These are phyloP conservation scores for Rhodotorula sp. DNA, from an alignment of 1,284 basidiomycete genomes.

Conservation along the genomic window DNA sequence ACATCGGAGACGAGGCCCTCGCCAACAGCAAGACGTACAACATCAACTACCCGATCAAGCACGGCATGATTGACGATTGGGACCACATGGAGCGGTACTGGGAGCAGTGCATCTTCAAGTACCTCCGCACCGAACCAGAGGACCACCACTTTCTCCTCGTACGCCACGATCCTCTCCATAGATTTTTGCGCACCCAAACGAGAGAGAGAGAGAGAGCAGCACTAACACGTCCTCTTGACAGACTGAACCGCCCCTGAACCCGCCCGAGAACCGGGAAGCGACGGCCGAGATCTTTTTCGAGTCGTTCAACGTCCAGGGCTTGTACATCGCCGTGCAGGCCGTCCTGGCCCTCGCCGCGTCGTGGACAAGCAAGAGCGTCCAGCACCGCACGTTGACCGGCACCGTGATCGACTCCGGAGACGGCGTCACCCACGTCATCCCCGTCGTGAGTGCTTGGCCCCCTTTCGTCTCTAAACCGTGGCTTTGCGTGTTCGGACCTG, in stretches of 20 bases:
- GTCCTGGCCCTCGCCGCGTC: slow-evolving; percentile 98
- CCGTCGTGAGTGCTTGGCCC: slow-evolving; percentile 59
- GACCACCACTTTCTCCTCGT: slow-evolving; percentile 98
- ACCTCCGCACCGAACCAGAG: slow-evolving; percentile 95
- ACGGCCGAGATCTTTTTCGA: slow-evolving; percentile 99
- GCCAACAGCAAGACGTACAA: slow-evolving; percentile 89
- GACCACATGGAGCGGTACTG: slow-evolving; percentile 98
- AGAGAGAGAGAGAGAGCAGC: too few species aligned
- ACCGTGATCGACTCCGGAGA: slow-evolving; percentile 99
- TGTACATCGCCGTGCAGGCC: slow-evolving; percentile 98
- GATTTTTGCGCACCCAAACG: too few species aligned
- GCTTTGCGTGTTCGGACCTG: slow-evolving; percentile 1
- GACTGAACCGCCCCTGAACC: slow-evolving; percentile 98
- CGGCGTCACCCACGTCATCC: slow-evolving; percentile 96
- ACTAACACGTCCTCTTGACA: slow-evolving; percentile 46
- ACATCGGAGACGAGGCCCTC: slow-evolving; percentile 96
- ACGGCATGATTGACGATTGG: slow-evolving; percentile 99
- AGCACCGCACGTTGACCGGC: slow-evolving; percentile 57
- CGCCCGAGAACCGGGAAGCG: slow-evolving; percentile 98
- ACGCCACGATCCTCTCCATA: slow-evolving; percentile 45
- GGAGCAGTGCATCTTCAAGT: slow-evolving; percentile 99
- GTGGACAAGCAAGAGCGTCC: slow-evolving; percentile 91
- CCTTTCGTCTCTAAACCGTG: too few species aligned
- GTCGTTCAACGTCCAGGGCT: slow-evolving; percentile 54
- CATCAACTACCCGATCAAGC: slow-evolving; percentile 93